phyloP scores from a whole-genome alignment of 2,329 filamentous ascomycete species.

The Alternaria postmessia region DNA sequence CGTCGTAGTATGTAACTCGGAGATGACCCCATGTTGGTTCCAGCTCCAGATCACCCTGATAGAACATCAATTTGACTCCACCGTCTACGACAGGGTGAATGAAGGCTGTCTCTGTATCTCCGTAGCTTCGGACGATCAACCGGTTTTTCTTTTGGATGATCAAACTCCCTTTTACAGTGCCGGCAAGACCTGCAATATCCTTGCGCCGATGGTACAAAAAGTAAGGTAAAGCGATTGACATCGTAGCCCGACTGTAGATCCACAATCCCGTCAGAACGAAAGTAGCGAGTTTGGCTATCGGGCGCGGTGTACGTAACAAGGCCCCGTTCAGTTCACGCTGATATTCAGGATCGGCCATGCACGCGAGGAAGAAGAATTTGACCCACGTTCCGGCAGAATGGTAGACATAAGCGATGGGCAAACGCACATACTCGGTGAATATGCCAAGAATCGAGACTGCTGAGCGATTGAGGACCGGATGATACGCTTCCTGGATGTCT shows the following conservation, averaged over 20 bases:
- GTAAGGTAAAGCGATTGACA: constrained; percentile 56
- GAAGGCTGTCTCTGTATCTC: constrained; percentile 61
- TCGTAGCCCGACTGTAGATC: constrained; percentile 57
- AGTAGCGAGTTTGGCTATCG: constrained; percentile 50
- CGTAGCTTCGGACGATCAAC: constrained; percentile 58
- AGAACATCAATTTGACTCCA: constrained; percentile 51
- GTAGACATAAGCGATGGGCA: constrained; percentile 53
- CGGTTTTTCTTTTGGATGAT: constrained; percentile 58
- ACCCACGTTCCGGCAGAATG: constrained; percentile 54
- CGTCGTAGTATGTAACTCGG: constrained; percentile 58
- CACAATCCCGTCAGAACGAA: constrained; percentile 58
- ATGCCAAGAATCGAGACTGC: constrained; percentile 32
- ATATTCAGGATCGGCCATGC: constrained; percentile 62
- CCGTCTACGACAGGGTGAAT: constrained; percentile 48
- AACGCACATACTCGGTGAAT: constrained; percentile 40
- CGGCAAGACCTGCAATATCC: constrained; percentile 57
- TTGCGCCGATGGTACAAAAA: constrained; percentile 60
- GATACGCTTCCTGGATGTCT: constrained; percentile 44
- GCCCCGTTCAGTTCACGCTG: constrained; percentile 60
- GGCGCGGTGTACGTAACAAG: constrained; percentile 45
- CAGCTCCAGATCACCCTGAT: constrained; percentile 49
- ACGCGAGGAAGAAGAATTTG: constrained; percentile 60
- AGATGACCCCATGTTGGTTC: constrained; percentile 58
- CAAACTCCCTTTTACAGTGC: constrained; percentile 59
- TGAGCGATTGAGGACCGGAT: constrained; percentile 42